phyloP scores from a whole-genome alignment of 1,284 basidiomycete genomes.

The Rhodotorula sp. region DNA sequence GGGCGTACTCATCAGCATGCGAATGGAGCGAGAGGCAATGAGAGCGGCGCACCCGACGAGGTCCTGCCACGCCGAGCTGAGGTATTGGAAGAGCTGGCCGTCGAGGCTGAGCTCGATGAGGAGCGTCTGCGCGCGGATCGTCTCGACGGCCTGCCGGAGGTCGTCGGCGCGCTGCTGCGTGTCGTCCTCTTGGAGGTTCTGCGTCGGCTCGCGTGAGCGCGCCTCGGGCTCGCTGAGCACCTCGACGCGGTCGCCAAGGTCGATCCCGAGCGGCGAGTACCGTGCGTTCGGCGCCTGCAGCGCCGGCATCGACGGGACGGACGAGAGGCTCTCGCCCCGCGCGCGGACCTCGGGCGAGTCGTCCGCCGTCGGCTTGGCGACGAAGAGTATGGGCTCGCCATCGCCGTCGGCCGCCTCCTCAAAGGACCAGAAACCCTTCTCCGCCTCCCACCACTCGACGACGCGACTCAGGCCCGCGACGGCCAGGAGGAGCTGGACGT shows the following conservation, averaged over 20 bases:
- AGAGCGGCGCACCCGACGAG: slow-evolving; percentile 78
- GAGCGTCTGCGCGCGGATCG: slow-evolving; percentile 89
- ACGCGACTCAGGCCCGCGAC: slow-evolving; percentile 94
- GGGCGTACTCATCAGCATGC: not conserved
- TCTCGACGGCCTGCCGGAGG: slow-evolving; percentile 80
- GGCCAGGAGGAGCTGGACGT: slow-evolving; percentile 94
- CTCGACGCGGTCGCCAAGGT: slow-evolving; percentile 16
- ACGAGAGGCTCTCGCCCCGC: slow-evolving; percentile 25
- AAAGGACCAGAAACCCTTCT: slow-evolving; percentile 99
- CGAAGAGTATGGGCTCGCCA: slow-evolving; percentile 82
- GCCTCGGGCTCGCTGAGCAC: not conserved
- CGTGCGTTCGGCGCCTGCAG: not conserved
- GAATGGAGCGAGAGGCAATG: slow-evolving; percentile 12
- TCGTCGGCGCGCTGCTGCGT: slow-evolving; percentile 67
- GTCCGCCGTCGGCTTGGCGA: slow-evolving; percentile 62
- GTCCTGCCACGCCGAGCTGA: slow-evolving; percentile 90
- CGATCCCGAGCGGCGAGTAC: slow-evolving; percentile 40
- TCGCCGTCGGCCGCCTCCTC: slow-evolving; percentile 75
- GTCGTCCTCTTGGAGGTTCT: slow-evolving; percentile 2
- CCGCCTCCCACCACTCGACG: slow-evolving; percentile 99
- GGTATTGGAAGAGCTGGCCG: slow-evolving; percentile 81
- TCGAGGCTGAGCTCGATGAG: slow-evolving; percentile 93
- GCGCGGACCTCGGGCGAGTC: slow-evolving; percentile 28
- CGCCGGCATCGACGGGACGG: slow-evolving; percentile 13
- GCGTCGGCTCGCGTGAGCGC: slow-evolving; percentile 2